Percentiles rank a stretch among this genome's conserved stretches.
These are phyloP conservation scores for Mycocentrospora acerina DNA, from an alignment of 2,329 filamentous ascomycete species.

Conservation along the genomic window DNA sequence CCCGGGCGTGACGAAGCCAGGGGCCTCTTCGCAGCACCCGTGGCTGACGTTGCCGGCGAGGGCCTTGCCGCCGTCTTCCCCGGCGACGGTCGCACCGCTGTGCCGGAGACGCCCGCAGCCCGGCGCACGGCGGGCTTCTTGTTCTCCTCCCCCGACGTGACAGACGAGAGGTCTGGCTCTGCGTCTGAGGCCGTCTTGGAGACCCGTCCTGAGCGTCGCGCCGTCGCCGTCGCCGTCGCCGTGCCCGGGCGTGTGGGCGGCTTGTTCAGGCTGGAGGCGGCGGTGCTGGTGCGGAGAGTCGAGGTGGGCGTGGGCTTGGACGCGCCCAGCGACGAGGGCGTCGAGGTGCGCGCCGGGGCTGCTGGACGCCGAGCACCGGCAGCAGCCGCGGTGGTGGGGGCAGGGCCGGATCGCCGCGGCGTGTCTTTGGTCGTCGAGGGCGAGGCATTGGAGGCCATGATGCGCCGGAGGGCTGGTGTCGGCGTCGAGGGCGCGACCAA, in stretches of 20 bases:
- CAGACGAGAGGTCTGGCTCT: slow-evolving; percentile 36
- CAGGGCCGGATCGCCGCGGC: slow-evolving; percentile 29
- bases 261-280: slow-evolving; percentile 38
- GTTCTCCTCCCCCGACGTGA: slow-evolving; percentile 41
- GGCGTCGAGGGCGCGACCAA: slow-evolving; percentile 27
- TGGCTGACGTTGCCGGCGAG: slow-evolving; percentile 19
- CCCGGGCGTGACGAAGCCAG: slow-evolving; percentile 27
- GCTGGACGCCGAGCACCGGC: slow-evolving; percentile 27
- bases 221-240: slow-evolving; percentile 20
- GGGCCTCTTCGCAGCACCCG: slow-evolving; percentile 31
- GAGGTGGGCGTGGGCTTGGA: slow-evolving; percentile 26
- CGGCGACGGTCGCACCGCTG: slow-evolving; percentile 27
- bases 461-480: slow-evolving; percentile 32
- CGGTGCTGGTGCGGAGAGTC: slow-evolving; percentile 26
- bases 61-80: slow-evolving; percentile 20
- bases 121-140: slow-evolving; percentile 33
- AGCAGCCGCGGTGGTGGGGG: slow-evolving; percentile 14
- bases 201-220: slow-evolving; percentile 22
- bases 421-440: slow-evolving; percentile 31
- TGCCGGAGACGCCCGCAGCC: slow-evolving; percentile 19
- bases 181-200: slow-evolving; percentile 29
- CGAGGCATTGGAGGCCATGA: slow-evolving; percentile 36
- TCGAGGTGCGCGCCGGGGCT: slow-evolving; percentile 20
- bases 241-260: slow-evolving; percentile 35
- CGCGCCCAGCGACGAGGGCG: slow-evolving; percentile 25